A percentile compares a stretch with the other conserved stretches of the same genome.
Conservation (phyloP, 352 stramenopile genomes). For the Phytophthora sp. region DNA sequence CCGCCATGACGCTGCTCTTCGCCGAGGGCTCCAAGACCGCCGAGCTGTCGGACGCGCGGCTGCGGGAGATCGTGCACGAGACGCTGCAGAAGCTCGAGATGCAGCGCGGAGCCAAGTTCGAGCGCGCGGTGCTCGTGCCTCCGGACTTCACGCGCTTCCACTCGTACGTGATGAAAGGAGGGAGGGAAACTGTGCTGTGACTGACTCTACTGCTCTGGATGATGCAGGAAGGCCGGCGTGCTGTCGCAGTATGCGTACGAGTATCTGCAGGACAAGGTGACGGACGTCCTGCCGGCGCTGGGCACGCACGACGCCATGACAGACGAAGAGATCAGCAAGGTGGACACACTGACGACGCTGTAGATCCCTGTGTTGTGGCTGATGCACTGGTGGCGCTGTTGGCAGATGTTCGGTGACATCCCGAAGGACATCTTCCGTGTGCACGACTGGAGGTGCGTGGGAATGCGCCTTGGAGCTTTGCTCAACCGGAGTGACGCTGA, state of each 20-base stretch:
- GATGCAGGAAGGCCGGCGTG: conserved; percentile 86
- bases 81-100: conserved; percentile 74
- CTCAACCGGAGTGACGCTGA: neutral
- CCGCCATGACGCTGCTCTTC: conserved; percentile 73
- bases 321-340: conserved; percentile 88
- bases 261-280: conserved; percentile 85
- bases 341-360: conserved; percentile 9
- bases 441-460: conserved; percentile 93
- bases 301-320: conserved; percentile 98
- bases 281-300: conserved; percentile 94
- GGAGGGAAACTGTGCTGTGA: neutral
- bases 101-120: conserved; percentile 49
- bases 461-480: neutral
- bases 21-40: conserved; percentile 74
- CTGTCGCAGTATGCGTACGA: conserved; percentile 95
- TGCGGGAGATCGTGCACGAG: conserved; percentile 67
- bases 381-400: neutral
- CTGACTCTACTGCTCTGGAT: conserved; percentile 1
- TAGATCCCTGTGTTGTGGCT: neutral
- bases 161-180: conserved; percentile 79
- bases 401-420: conserved; percentile 94
- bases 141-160: conserved; percentile 97
- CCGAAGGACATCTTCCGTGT: conserved; percentile 90
- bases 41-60: conserved; percentile 61
- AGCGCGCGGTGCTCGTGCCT: conserved; percentile 92